These are phyloP conservation scores for Irpex sp. DNA, from an alignment of 1,284 basidiomycete species.

Conservation along the genomic window DNA sequence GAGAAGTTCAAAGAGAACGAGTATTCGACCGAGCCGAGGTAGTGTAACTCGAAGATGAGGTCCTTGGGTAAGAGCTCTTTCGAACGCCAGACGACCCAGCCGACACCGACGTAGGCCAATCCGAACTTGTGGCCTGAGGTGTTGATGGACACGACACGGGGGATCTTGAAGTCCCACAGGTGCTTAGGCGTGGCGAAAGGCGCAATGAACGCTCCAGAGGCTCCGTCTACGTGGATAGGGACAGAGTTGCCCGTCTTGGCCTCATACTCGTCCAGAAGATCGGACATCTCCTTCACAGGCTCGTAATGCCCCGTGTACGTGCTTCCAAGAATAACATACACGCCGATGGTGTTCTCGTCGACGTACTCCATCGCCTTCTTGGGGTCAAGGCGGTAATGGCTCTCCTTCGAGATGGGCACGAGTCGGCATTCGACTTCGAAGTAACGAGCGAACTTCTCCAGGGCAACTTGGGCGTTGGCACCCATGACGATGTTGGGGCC, in stretches of 20 bases:
- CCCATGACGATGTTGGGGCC: slow-evolving; percentile 49
- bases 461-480: slow-evolving; percentile 36
- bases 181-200: slow-evolving; percentile 80
- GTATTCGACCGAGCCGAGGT: slow-evolving; percentile 56
- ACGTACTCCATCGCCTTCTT: slow-evolving; percentile 84
- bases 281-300: slow-evolving; percentile 84
- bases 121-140: slow-evolving; percentile 91
- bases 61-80: slow-evolving; percentile 79
- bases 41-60: slow-evolving; percentile 92
- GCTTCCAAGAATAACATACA: slow-evolving; percentile 77
- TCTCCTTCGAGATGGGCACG: slow-evolving; percentile 74
- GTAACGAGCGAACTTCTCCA: slow-evolving; percentile 89
- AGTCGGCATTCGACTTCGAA: slow-evolving; percentile 87
- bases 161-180: slow-evolving; percentile 84
- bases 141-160: slow-evolving; percentile 88
- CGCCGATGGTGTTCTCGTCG: slow-evolving; percentile 90
- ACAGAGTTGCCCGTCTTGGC: slow-evolving; percentile 73
- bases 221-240: slow-evolving; percentile 85
- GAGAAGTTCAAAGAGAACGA: slow-evolving; percentile 95
- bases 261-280: slow-evolving; percentile 85
- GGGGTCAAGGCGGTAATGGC: slow-evolving; percentile 80
- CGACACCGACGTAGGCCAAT: slow-evolving; percentile 82
- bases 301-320: slow-evolving; percentile 96
- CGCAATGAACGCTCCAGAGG: slow-evolving; percentile 82
- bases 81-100: slow-evolving; percentile 85